Conservation (phyloP, 2,329 filamentous ascomycete genomes). For the Fusarium duplospermum region DNA sequence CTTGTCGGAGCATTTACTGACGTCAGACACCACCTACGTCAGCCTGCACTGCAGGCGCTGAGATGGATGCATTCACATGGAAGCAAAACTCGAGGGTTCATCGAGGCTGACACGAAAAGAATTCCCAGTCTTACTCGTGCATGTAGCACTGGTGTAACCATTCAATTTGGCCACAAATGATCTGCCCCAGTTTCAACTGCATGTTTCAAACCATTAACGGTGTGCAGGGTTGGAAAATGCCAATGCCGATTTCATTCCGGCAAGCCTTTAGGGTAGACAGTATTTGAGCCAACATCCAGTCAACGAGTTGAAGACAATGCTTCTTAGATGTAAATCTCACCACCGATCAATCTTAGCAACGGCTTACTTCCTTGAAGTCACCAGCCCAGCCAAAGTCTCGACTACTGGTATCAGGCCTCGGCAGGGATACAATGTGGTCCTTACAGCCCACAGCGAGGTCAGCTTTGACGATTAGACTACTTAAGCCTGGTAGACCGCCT, state of each 20-base stretch:
- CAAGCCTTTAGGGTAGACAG: background rate
- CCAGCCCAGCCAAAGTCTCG: background rate
- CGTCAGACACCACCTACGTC: conserved; percentile 34
- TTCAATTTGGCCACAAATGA: background rate
- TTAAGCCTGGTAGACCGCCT: background rate
- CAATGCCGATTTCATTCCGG: background rate
- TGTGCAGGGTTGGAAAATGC: background rate
- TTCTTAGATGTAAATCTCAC: background rate
- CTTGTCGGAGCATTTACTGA: conserved; percentile 10
- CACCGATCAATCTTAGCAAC: background rate
- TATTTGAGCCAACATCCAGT: background rate
- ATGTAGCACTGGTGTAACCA: background rate
- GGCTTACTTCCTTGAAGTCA: background rate
- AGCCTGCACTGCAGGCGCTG: conserved; percentile 4
- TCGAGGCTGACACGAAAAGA: background rate
- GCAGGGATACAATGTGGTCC: background rate
- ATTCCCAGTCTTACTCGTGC: background rate
- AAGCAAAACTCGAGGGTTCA: background rate
- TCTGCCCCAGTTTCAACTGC: background rate
- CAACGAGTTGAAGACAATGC: background rate
- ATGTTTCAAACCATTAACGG: background rate
- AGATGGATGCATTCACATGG: background rate
- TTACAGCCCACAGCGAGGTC: background rate
- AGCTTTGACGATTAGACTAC: background rate
- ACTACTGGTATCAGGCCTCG: background rate